A percentile compares a stretch with the other conserved stretches of the same genome.
phyloP scores from a whole-genome alignment of 1,284 basidiomycete genomes.

The Chalciporus sp. region DNA sequence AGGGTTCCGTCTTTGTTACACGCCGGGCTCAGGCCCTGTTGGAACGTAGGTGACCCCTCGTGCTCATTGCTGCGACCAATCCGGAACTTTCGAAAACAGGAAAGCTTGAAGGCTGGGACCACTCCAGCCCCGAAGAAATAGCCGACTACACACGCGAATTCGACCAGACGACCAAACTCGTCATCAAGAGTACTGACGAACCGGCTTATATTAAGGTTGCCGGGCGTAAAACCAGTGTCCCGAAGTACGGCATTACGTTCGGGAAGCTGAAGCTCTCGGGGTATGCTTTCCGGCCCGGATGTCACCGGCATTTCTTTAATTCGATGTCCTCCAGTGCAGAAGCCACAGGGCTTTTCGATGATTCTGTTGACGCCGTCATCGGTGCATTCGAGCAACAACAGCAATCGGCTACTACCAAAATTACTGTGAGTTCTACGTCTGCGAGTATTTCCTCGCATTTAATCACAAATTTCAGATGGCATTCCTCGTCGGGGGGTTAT shows the following conservation, averaged over 20 bases:
- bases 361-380: slow-evolving; percentile 30
- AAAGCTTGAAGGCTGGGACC: slow-evolving; percentile 28
- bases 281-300: not conserved
- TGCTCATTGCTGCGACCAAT: slow-evolving; percentile 10
- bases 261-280: slow-evolving; percentile 17
- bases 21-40: slow-evolving; percentile 37
- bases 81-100: slow-evolving; percentile 16
- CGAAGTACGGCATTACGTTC: not conserved
- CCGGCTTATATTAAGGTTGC: slow-evolving; percentile 11
- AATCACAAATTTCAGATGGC: slow-evolving; percentile 13
- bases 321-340: slow-evolving; percentile 40
- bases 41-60: slow-evolving; percentile 28
- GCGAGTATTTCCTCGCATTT: not conserved
- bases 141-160: slow-evolving; percentile 10
- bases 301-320: slow-evolving; percentile 18
- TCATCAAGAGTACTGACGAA: slow-evolving; percentile 10
- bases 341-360: slow-evolving; percentile 44
- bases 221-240: not conserved
- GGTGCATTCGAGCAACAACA: slow-evolving; percentile 37
- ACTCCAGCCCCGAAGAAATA: slow-evolving; percentile 23
- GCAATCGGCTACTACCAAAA: slow-evolving; percentile 20
- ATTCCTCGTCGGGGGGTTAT: slow-evolving; percentile 44
- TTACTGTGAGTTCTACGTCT: slow-evolving; percentile 27
- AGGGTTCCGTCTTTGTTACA: slow-evolving; percentile 40
- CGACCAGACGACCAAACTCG: slow-evolving; percentile 8